Evolutionary conservation across 2,329 filamentous ascomycete species (phyloP), one percentile per base, ranked within the genome.

Genomic region (Trichoderma gracile): DNA sequence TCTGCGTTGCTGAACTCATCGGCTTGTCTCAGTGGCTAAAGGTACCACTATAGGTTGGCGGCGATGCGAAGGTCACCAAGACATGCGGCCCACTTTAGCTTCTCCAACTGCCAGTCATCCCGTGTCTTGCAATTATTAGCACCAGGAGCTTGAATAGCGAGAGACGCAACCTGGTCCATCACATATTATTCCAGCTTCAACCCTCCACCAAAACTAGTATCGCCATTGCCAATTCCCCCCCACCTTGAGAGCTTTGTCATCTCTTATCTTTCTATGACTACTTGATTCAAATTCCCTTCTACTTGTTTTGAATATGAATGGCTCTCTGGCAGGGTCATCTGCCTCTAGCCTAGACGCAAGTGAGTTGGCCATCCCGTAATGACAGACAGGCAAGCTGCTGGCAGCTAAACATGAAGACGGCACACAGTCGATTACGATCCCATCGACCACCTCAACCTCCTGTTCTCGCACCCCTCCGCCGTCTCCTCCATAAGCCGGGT

Each of bases 391-490:
- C 64, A 58, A 63, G 65, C 43, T 60, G 63, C 69, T 67, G 69
- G 71, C 69, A 68, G 67, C 59, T 65, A 47, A 66, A 4, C 27
- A 40, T 23, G 3, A 21, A n/a, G 21, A 64, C 50, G 43, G n/a
- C 30, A 42, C 15, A 64, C 65, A 86, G 84, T 80, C 76, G 89
- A 97, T 77, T 98, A 97, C 80, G 90, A 98, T 76, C 93, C 95
- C 61, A 89, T 98, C 75, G 86, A 92, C 71, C 93, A 99, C 78
- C 85, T 99, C 64, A 98, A 99, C 80, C 84, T 90, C 67, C 89
- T 99, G 72, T 99, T 99, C 81, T 89, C 92, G 57, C 92, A 96
- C 72, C 91, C 94, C 0, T 91, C 92, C 42, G 89, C 93, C 67
- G 87, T 98, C 67, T 86, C 88, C 46, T 91, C 92, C 61, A 88